phyloP scores from a whole-genome alignment of 2,329 filamentous ascomycete genomes.

The Aureobasidium musti region DNA sequence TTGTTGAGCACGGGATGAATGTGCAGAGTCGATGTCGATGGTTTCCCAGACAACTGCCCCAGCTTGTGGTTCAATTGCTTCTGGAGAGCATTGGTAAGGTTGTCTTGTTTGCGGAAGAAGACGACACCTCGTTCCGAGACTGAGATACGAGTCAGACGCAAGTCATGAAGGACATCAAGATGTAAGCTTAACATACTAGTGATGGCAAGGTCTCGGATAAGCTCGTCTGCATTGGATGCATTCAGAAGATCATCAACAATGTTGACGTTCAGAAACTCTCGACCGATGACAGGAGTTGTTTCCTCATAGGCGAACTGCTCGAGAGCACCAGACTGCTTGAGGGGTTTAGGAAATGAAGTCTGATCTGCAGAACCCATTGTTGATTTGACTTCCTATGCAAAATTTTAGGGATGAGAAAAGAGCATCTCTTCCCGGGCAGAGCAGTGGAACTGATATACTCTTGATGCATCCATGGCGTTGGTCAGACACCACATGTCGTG shows the following conservation, averaged over 20 bases:
- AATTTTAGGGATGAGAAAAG: neutral
- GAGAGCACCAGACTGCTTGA: slow-evolving; percentile 31
- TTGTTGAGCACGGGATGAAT: slow-evolving; percentile 59
- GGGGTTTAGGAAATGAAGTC: neutral
- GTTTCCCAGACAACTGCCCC: slow-evolving; percentile 55
- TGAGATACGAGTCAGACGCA: neutral
- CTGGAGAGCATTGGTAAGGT: slow-evolving; percentile 53
- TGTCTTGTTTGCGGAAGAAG: slow-evolving; percentile 39
- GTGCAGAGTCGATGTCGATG: slow-evolving; percentile 58
- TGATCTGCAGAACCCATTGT: slow-evolving; percentile 10
- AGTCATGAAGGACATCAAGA: neutral
- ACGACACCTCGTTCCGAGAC: slow-evolving; percentile 36
- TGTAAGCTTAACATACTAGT: slow-evolving; percentile 25
- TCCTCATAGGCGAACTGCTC: slow-evolving; percentile 33
- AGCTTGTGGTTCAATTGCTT: slow-evolving; percentile 57
- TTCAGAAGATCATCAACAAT: slow-evolving; percentile 34
- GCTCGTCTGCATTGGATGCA: slow-evolving; percentile 32
- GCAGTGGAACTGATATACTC: neutral
- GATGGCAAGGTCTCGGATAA: slow-evolving; percentile 35
- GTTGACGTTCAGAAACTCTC: slow-evolving; percentile 33
- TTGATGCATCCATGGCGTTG: neutral
- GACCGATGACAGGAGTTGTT: slow-evolving; percentile 35
- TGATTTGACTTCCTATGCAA: neutral
- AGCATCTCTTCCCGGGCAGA: neutral
- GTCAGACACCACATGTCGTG: neutral